Base-by-base conservation (phyloP, 768 basidiomycete genomes). In the Xerocomellus dryophilus region DNA sequence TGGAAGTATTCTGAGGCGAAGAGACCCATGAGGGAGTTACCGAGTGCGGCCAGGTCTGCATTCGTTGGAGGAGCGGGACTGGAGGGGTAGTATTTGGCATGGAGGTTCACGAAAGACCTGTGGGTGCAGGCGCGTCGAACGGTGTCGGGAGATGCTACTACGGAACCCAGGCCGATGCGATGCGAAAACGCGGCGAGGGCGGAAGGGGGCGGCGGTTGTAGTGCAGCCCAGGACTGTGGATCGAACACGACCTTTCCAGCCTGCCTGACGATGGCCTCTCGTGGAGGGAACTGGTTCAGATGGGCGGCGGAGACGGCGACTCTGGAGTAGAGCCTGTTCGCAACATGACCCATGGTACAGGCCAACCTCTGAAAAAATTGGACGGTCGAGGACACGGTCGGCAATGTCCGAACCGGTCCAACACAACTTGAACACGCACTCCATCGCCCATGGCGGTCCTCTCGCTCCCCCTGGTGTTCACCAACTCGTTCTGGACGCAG, bases 401-500 rank as follows among this genome's bases (percentile, higher is more conserved):
- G 71, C 61, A 70, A 64, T 29, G 48, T 38, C 68, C 61, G 69
- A 67, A 17, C 18, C n/a, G 23, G 23, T 39, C 10, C 32, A 7
- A 34, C 27, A n/a, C 45, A 17, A 18, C 49, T 58, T 50, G 39
- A 50, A 55, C 67, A 47, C 60, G 43, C 58, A 42, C 53, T 18
- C 21, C 38, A 36, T 42, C 54, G 68, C 50, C 45, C 66, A 94
- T 95, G 93, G 88, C 92, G 57, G 88, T 91, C 59, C 74, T 96
- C 58, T 90, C 92, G 41, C 82, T 95, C 65, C 93, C 93, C n/a
- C 77, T 92, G 54, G 81, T 81, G 15, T 97, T 97, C 69, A 83
- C 79, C 51, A 95, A 96, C 70, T 94, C 93, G 29, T 97, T 97
- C 76, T 97, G 94, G 94, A 82, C 93, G 15, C 87, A 91, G 69